Conservation (phyloP, 495 filamentous ascomycete species). For the Penicillium herquei region DNA sequence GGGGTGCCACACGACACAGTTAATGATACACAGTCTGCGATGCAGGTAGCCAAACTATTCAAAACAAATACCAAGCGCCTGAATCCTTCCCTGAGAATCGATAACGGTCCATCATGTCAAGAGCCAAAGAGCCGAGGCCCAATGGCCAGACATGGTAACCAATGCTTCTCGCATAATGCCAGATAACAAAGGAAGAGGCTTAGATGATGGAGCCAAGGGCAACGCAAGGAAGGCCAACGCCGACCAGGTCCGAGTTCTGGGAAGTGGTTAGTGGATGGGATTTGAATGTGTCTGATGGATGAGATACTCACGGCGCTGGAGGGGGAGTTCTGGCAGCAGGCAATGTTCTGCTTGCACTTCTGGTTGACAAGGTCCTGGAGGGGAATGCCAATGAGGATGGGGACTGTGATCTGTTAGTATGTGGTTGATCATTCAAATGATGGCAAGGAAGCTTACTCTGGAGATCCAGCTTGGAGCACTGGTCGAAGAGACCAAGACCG, state of each 20-base stretch:
- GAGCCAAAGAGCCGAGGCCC: background rate
- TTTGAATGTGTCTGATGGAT: background rate
- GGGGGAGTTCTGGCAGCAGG: conserved; percentile 49
- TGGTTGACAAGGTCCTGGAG: conserved; percentile 45
- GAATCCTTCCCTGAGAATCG: conserved; percentile 23
- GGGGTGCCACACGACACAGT: conserved; percentile 35
- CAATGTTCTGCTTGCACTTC: conserved; percentile 55
- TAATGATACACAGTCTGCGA: conserved; percentile 34
- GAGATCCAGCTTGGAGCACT: conserved; percentile 42
- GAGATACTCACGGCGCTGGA: conserved; percentile 34
- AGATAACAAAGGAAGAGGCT: conserved; percentile 18
- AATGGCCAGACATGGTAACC: conserved; percentile 6
- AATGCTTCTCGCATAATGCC: conserved; percentile 20
- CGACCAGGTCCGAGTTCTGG: conserved; percentile 37
- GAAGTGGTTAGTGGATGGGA: conserved; percentile 7
- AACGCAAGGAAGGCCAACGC: conserved; percentile 49
- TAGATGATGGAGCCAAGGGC: conserved; percentile 52
- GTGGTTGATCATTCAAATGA: background rate
- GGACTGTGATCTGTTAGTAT: conserved; percentile 25
- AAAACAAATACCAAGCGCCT: conserved; percentile 19
- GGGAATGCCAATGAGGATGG: conserved; percentile 31
- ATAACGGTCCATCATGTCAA: conserved; percentile 17
- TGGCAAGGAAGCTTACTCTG: conserved; percentile 12
- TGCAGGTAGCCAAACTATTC: conserved; percentile 27
- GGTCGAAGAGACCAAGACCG: conserved; percentile 34